phyloP scores from a whole-genome alignment of 352 stramenopile species.

The Phytophthora rubi region DNA sequence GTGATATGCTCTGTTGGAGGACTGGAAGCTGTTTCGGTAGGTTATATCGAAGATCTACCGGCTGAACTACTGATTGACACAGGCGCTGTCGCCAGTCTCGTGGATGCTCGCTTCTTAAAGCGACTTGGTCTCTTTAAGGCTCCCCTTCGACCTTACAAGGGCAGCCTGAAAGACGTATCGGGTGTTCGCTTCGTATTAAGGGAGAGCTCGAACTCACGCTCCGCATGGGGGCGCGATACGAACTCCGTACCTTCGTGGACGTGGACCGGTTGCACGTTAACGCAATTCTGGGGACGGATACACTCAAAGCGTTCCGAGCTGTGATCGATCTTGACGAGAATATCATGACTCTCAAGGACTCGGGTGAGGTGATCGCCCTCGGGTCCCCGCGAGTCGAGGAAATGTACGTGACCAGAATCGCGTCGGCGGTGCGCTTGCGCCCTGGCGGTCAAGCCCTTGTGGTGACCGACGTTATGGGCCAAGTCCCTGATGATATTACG shows the following conservation, averaged over 20 bases:
- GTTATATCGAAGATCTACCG: neutral
- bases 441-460: neutral
- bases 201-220: neutral
- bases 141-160: neutral
- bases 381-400: no score
- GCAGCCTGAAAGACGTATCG: neutral
- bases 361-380: no score
- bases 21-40: neutral
- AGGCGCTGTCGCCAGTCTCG: neutral
- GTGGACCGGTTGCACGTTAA: neutral
- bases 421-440: neutral
- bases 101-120: neutral
- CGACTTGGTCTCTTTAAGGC: neutral
- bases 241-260: neutral
- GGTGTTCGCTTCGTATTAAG: neutral
- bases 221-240: neutral
- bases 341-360: no score
- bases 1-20: no score
- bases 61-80: neutral
- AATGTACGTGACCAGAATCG: no score
- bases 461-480: neutral
- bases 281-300: neutral
- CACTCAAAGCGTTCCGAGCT: no score
- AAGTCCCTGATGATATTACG: neutral
- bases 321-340: no score